phyloP scores from a whole-genome alignment of 805 yeast species.

The Yarrowia keelungensis region DNA sequence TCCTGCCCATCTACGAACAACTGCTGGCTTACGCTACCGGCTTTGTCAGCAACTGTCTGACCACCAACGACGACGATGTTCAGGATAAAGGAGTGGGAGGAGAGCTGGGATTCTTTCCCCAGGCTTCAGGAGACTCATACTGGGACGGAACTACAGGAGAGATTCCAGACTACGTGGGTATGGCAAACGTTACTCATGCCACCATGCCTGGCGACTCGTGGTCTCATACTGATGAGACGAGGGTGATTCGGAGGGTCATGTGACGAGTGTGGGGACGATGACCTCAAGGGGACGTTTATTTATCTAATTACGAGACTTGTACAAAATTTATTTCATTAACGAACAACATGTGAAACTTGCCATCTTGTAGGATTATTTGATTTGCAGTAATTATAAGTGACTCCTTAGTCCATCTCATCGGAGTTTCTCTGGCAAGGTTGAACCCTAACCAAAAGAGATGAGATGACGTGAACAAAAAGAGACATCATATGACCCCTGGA shows the following conservation, averaged over 20 bases:
- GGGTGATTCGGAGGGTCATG: background rate
- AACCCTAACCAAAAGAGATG: too few species aligned
- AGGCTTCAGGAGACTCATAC: slow-evolving; percentile 3
- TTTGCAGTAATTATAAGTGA: too few species aligned
- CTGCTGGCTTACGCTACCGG: slow-evolving; percentile 29
- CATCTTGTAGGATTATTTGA: too few species aligned
- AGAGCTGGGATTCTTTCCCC: slow-evolving; percentile 3
- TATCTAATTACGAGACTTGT: background rate
- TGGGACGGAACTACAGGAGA: background rate
- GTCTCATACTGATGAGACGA: background rate
- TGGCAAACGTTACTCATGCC: background rate
- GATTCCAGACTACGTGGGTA: background rate
- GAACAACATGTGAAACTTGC: too few species aligned
- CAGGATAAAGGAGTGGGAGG: slow-evolving; percentile 18
- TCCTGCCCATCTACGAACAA: slow-evolving; percentile 22
- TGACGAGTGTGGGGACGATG: background rate
- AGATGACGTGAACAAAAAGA: too few species aligned
- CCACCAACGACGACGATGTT: slow-evolving; percentile 12
- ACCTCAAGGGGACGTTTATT: background rate
- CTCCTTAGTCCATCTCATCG: too few species aligned
- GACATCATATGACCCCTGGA: too few species aligned
- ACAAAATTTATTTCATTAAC: background rate
- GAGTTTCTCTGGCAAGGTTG: too few species aligned
- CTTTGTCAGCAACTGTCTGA: slow-evolving; percentile 11
- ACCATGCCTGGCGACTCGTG: slow-evolving; percentile 1